These are phyloP conservation scores for Orbilia oligospora DNA, from an alignment of 2,329 filamentous ascomycete species.

Conservation along the genomic window DNA sequence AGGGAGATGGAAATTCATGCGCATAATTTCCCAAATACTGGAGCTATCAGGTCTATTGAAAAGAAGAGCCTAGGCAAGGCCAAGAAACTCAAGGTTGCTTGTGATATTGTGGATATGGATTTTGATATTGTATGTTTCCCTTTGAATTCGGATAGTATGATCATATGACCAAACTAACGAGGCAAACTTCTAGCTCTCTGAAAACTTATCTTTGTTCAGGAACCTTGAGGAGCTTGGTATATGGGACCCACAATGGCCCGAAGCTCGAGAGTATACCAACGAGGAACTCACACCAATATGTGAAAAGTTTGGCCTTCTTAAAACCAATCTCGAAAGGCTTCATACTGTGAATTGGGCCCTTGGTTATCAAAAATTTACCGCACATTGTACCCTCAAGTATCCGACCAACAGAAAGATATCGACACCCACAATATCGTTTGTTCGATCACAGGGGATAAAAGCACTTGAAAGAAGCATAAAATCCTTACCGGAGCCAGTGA, in stretches of 20 bases:
- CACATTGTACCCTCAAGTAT: slow-evolving; percentile 1
- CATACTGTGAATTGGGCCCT: slow-evolving; percentile 27
- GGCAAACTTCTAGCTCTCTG: not conserved
- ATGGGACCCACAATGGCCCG: slow-evolving; percentile 37
- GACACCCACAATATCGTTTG: not conserved
- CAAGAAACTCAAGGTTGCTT: slow-evolving; percentile 31
- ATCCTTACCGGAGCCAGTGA: slow-evolving; percentile 17
- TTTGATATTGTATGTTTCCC: slow-evolving; percentile 5
- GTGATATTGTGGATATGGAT: slow-evolving; percentile 32
- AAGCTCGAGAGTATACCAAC: slow-evolving; percentile 17
- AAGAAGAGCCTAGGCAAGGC: not conserved
- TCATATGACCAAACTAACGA: not conserved
- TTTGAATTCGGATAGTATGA: not conserved
- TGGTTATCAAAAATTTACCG: slow-evolving; percentile 15
- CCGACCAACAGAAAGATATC: not conserved
- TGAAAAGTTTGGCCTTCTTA: slow-evolving; percentile 1
- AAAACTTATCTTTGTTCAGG: slow-evolving; percentile 26
- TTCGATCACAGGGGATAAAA: not conserved
- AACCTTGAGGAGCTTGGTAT: slow-evolving; percentile 32
- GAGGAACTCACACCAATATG: slow-evolving; percentile 12
- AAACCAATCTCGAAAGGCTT: not conserved
- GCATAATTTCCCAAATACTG: slow-evolving; percentile 24
- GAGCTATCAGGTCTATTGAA: slow-evolving; percentile 7
- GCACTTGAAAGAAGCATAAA: not conserved
- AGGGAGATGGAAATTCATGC: slow-evolving; percentile 25